These are phyloP conservation scores for Mycena amicta DNA, from an alignment of 768 basidiomycete species.

Conservation along the genomic window DNA sequence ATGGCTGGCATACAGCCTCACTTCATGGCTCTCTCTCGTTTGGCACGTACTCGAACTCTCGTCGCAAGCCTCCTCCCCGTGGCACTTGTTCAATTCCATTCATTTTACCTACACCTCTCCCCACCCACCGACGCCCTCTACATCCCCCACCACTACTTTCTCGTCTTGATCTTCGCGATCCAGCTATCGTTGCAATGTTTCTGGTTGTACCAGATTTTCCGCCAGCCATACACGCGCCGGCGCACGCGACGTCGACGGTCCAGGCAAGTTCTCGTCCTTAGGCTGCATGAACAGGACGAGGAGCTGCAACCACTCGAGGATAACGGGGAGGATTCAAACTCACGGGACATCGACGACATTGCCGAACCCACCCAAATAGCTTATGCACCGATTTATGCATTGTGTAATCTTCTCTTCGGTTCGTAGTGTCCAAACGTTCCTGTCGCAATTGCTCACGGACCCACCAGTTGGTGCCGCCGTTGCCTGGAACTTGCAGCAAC, in stretches of 20 bases:
- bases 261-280: not conserved
- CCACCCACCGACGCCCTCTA: constrained; percentile 1
- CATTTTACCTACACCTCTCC: not conserved
- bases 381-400: constrained; percentile 34
- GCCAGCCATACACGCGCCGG: not conserved
- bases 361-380: constrained; percentile 26
- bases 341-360: not conserved
- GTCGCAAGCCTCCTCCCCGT: not conserved
- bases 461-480: constrained; percentile 31
- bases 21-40: constrained; percentile 1
- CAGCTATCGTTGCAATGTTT: constrained; percentile 7
- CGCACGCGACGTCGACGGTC: not conserved
- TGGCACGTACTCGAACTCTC: not conserved
- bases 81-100: not conserved
- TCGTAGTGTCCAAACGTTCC: constrained; percentile 3
- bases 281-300: not conserved
- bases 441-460: not conserved
- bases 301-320: not conserved
- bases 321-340: not conserved
- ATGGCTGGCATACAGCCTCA: no score
- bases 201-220: constrained; percentile 14
- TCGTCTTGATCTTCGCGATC: constrained; percentile 9
- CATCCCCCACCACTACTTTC: constrained; percentile 13
- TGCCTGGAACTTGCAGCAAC: constrained; percentile 32
- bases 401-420: constrained; percentile 38